Conservation (phyloP, 768 basidiomycete species). For the Pleurotus platypus region DNA sequence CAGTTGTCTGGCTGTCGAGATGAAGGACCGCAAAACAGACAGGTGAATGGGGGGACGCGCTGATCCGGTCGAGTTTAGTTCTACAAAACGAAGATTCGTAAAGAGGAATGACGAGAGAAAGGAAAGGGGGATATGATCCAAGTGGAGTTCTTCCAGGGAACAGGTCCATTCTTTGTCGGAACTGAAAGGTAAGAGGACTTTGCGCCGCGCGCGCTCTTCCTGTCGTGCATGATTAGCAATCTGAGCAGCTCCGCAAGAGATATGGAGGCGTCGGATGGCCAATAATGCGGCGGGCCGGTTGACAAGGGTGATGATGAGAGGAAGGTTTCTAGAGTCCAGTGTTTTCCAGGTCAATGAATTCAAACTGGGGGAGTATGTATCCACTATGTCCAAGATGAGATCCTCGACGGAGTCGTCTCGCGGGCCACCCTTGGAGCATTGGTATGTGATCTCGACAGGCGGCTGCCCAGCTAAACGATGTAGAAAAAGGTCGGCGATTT, state of each 20-base stretch:
- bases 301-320: conserved; percentile 16
- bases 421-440: conserved; percentile 13
- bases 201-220: not conserved
- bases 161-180: conserved; percentile 12
- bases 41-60: conserved; percentile 33
- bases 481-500: conserved; percentile 33
- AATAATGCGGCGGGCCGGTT: conserved; percentile 16
- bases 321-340: conserved; percentile 10
- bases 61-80: conserved; percentile 33
- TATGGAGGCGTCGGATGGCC: conserved; percentile 7
- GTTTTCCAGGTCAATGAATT: not conserved
- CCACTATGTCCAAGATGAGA: not conserved
- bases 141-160: conserved; percentile 29
- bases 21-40: conserved; percentile 33
- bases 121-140: conserved; percentile 37
- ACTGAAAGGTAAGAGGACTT: not conserved
- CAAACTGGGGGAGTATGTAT: not conserved
- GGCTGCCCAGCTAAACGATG: conserved; percentile 29
- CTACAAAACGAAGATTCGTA: conserved; percentile 35
- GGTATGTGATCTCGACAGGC: conserved; percentile 24
- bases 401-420: not conserved
- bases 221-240: not conserved
- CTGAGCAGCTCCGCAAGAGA: conserved; percentile 12
- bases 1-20: conserved; percentile 34
- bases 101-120: conserved; percentile 31